Conservation (phyloP, 169 alveolate genomes). For the Plasmodium sp. region DNA sequence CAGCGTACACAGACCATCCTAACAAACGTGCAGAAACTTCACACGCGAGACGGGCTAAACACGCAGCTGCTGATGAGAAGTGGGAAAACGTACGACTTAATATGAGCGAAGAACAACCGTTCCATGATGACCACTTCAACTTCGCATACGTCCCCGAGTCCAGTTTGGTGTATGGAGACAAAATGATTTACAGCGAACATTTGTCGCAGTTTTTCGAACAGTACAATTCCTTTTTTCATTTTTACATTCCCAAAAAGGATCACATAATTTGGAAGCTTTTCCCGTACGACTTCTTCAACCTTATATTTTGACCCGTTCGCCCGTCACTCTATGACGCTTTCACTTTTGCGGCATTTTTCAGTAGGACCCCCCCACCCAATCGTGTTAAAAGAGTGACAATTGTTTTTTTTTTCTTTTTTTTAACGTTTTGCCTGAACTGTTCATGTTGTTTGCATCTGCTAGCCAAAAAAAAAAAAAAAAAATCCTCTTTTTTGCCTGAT, state of each 20-base stretch:
- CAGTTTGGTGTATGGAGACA: conserved; percentile 63
- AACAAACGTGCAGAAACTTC: neutral
- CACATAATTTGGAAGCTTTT: conserved; percentile 73
- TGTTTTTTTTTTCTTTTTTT: neutral
- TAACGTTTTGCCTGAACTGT: neutral
- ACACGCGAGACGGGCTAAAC: neutral
- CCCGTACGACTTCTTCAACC: conserved; percentile 71
- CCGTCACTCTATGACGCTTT: neutral
- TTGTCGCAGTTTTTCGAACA: conserved; percentile 68
- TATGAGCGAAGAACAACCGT: neutral
- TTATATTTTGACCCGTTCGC: conserved; percentile 41
- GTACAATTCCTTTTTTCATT: conserved; percentile 67
- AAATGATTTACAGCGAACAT: conserved; percentile 61
- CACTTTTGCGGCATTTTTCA: neutral
- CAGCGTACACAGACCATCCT: neutral
- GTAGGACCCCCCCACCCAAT: neutral
- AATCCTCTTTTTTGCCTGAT: neutral
- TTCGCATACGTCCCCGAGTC: conserved; percentile 75
- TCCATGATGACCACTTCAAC: conserved; percentile 28
- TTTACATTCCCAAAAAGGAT: conserved; percentile 73
- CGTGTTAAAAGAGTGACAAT: neutral
- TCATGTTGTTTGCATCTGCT: neutral
- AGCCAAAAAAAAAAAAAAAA: neutral
- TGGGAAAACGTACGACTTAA: neutral
- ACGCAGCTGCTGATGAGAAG: neutral